Evolutionary conservation across 306 rosid species (phyloP).

Genomic region (Rosa persica): DNA sequence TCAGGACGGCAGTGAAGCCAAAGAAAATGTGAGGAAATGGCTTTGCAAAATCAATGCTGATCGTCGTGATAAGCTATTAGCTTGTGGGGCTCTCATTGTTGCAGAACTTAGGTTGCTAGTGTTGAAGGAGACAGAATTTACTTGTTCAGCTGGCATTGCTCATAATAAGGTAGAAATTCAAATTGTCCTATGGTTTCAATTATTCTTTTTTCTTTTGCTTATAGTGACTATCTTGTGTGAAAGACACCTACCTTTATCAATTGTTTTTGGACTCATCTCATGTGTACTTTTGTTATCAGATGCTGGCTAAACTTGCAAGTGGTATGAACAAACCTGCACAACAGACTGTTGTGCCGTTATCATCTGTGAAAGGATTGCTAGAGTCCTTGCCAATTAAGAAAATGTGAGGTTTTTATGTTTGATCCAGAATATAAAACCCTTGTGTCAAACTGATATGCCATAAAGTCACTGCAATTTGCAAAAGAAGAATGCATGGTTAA

Average conservation of each 20-base stretch:
- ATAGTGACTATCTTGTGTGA: constrained; percentile 10
- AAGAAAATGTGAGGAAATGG: constrained; percentile 73
- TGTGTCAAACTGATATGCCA: constrained; percentile 3
- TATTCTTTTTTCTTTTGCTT: constrained; percentile 11
- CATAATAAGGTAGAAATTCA: constrained; percentile 74
- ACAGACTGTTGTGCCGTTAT: constrained; percentile 86
- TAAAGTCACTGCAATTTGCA: neutral
- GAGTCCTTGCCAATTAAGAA: constrained; percentile 86
- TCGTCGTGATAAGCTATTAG: constrained; percentile 77
- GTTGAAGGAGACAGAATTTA: constrained; percentile 83
- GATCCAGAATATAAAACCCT: neutral
- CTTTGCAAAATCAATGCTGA: constrained; percentile 58
- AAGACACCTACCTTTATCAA: constrained; percentile 2
- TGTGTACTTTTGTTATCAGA: constrained; percentile 49
- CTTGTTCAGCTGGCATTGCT: constrained; percentile 98
- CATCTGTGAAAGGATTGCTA: constrained; percentile 81
- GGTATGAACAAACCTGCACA: constrained; percentile 96
- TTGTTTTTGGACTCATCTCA: constrained; percentile 15
- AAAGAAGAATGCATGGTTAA: constrained; percentile 9
- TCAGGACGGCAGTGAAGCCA: constrained; percentile 61
- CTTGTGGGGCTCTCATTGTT: constrained; percentile 89
- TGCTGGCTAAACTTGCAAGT: constrained; percentile 94
- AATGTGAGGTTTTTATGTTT: constrained; percentile 49
- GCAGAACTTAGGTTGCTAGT: constrained; percentile 87
- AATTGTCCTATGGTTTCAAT: constrained; percentile 9